phyloP scores from a whole-genome alignment of 1,139 yeast genomes.

The Yamadazyma sp. region DNA sequence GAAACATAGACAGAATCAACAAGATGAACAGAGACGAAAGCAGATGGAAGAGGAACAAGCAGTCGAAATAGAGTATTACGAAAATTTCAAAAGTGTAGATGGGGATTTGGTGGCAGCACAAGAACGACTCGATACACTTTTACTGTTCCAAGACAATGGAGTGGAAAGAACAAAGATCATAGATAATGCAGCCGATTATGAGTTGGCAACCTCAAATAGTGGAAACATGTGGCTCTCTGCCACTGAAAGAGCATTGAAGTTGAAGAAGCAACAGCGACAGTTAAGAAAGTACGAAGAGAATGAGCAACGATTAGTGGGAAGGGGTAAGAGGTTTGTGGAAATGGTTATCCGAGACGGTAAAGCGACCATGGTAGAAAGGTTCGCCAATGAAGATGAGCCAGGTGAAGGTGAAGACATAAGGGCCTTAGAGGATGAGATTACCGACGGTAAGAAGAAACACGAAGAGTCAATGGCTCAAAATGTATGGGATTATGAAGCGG shows the following conservation, averaged over 20 bases:
- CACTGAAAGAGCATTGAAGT: slow-evolving; percentile 76
- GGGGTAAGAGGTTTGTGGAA: slow-evolving; percentile 72
- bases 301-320: slow-evolving; percentile 61
- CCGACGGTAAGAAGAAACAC: slow-evolving; percentile 18
- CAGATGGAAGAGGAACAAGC: slow-evolving; percentile 35
- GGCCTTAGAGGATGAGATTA: slow-evolving; percentile 26
- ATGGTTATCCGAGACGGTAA: slow-evolving; percentile 84
- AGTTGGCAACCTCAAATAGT: slow-evolving; percentile 49
- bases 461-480: slow-evolving; percentile 15
- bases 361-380: slow-evolving; percentile 54
- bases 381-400: slow-evolving; percentile 16
- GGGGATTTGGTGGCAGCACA: slow-evolving; percentile 68
- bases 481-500: slow-evolving; percentile 61
- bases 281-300: slow-evolving; percentile 60
- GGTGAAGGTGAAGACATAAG: slow-evolving; percentile 26
- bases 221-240: slow-evolving; percentile 83
- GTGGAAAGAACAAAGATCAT: slow-evolving; percentile 89
- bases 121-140: slow-evolving; percentile 64
- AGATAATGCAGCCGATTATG: slow-evolving; percentile 91
- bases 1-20: slow-evolving; percentile 23
- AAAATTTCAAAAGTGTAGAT: slow-evolving; percentile 33
- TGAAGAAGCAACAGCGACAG: slow-evolving; percentile 80
- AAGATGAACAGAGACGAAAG: slow-evolving; percentile 20
- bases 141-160: slow-evolving; percentile 81
- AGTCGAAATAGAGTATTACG: slow-evolving; percentile 35